These are phyloP conservation scores for Polygonum aviculare DNA, from an alignment of 148 eudicot species.

Conservation along the genomic window DNA sequence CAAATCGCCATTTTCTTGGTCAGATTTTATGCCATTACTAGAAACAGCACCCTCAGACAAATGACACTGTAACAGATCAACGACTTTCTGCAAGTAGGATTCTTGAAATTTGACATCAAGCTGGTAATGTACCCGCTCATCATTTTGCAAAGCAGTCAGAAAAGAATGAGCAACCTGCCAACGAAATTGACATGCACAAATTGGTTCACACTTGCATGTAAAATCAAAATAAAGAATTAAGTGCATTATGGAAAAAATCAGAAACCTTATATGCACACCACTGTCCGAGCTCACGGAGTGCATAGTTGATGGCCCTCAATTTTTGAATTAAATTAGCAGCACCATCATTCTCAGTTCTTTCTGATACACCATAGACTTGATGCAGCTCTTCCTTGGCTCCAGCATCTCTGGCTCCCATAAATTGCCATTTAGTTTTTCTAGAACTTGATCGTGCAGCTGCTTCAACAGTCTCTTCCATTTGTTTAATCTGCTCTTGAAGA, in stretches of 20 bases:
- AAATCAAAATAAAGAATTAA: background rate
- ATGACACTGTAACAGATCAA: constrained; percentile 72
- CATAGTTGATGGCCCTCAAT: constrained; percentile 93
- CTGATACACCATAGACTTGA: constrained; percentile 97
- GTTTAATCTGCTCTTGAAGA: constrained; percentile 88
- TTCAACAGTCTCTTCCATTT: constrained; percentile 84
- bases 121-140: constrained; percentile 92
- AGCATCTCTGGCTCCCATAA: constrained; percentile 99
- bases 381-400: constrained; percentile 93
- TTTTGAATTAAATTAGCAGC: constrained; percentile 95
- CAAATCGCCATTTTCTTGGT: constrained; percentile 21
- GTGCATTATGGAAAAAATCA: constrained; percentile 20
- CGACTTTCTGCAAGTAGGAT: constrained; percentile 77
- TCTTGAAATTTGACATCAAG: constrained; percentile 98
- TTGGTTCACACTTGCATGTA: background rate
- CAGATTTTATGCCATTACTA: constrained; percentile 28
- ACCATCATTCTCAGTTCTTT: constrained; percentile 98
- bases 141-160: constrained; percentile 85
- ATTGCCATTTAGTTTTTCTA: constrained; percentile 95
- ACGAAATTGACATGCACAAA: constrained; percentile 10
- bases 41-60: constrained; percentile 76
- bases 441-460: constrained; percentile 87
- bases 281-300: constrained; percentile 94
- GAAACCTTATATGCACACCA: constrained; percentile 99
- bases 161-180: constrained; percentile 89